Evolutionary conservation across 768 basidiomycete genomes (phyloP), one percentile per base, ranked within the genome.

Genomic region (Calocera viscosa): DNA sequence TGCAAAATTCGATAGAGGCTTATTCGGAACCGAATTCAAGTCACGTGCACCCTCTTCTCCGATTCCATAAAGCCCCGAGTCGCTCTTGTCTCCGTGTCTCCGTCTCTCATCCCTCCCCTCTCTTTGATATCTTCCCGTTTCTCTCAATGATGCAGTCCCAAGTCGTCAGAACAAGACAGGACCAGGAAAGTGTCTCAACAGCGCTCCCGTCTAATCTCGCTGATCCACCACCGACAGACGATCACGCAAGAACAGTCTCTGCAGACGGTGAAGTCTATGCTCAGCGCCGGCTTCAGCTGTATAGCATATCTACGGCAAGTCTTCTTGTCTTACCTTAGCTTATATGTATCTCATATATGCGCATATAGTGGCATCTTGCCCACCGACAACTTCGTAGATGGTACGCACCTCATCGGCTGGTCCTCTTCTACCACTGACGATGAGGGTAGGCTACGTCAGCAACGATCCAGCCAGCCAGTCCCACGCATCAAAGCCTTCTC

Each of bases 371-470:
- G 89, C 71, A 74, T 91, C 10, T 80, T 91, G 10, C 90, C 90
- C 5, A 84, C 85, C 43, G 90, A 91, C 65, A 91, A 91, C 72
- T 91, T 91, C 72, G 80, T 81, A 12, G 82, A 85, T 74, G 85
- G 89, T 87, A 68, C 64, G 76, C 67, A 26, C 22, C 41, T 30
- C 5, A 8, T 17, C 17, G 60, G 65, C 22, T 43, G 49, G 28
- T 28, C 40, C 33, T 39, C 41, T 63, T 7, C 30, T 69, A 10
- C 65, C 14, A 66, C 63, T 49, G 49, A 63, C 63, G n/a, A 30
- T 67, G 65, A 60, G 66, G 43, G 53, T 35, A 63, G 65, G 64
- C 14, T 43, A 85, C 86, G 82, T 69, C 79, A 86, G 72, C 81
- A 87, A 67, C 83, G 83, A 2, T 79, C 83, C 11, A 75, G 79